Evolutionary conservation across 352 stramenopile species (phyloP).

Genomic region (Phytopythium sindhum): DNA sequence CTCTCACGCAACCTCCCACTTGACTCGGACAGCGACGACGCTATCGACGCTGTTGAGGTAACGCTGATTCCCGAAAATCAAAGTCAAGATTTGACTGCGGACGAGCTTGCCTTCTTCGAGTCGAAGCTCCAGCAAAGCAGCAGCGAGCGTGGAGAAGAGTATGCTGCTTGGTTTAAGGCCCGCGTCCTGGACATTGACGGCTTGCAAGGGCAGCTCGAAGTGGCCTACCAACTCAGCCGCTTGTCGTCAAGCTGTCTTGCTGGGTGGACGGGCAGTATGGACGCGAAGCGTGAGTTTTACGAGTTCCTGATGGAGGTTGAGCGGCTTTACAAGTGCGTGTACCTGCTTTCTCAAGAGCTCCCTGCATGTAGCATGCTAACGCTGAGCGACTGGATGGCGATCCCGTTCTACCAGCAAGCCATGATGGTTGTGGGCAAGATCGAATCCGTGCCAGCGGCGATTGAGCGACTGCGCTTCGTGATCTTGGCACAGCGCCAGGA

Average conservation of each 20-base stretch:
- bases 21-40: slow-evolving; percentile 9
- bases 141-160: slow-evolving; percentile 26
- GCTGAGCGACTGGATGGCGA: slow-evolving; percentile 48
- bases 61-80: slow-evolving; percentile 34
- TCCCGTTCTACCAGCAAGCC: slow-evolving; percentile 63
- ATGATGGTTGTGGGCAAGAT: slow-evolving; percentile 31
- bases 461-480: slow-evolving; percentile 44
- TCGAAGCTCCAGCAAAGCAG: slow-evolving; percentile 13
- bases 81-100: slow-evolving; percentile 31
- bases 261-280: slow-evolving; percentile 13
- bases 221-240: slow-evolving; percentile 40
- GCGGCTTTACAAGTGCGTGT: slow-evolving; percentile 57
- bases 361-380: slow-evolving; percentile 33
- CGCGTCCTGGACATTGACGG: slow-evolving; percentile 59
- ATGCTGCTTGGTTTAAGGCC: slow-evolving; percentile 42
- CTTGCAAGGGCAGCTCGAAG: slow-evolving; percentile 50
- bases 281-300: slow-evolving; percentile 33
- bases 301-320: slow-evolving; percentile 52
- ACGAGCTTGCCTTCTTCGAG: slow-evolving; percentile 43
- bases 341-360: slow-evolving; percentile 31
- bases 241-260: slow-evolving; percentile 31
- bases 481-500: slow-evolving; percentile 44
- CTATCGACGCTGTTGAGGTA: slow-evolving; percentile 15
- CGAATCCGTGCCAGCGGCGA: slow-evolving; percentile 13
- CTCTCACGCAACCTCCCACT: neutral